Base-by-base conservation (phyloP, 768 basidiomycete genomes). In the Tricholoma saponaceum region DNA sequence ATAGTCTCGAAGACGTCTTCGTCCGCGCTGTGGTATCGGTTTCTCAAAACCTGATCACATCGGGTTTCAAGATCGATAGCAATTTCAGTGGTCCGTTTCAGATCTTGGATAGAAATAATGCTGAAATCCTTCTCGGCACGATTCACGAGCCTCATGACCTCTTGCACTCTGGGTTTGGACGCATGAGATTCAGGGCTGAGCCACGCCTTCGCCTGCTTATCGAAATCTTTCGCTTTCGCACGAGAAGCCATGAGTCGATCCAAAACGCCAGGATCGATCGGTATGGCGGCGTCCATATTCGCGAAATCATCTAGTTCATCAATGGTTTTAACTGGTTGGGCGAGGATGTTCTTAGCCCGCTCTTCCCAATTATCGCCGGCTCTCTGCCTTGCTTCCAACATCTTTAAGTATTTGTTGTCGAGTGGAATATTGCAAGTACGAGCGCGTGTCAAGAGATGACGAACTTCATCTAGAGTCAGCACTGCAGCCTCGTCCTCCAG, bases 281-380 rank as follows among this genome's bases (percentile, higher is more conserved):
- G 91, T 51, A 90, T 80, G 33, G 76, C 80, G 14, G 81, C 64
- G 54, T 89, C 85, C 66, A 83, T 78, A 55, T 84, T 77, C 20
- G 84, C 81, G 62, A 92, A 85, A 50, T 85, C 81, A 25, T 92
- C 85, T 25, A 96, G 77, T 58, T 92, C 89, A 33, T 84, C 83
- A 50, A 95, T 80, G 5, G 87, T 87, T 66, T 91, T 90, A 68
- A 83, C 74, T 5, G 86, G 83, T 64, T 89, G 83, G 20, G 81
- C 80, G 39, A 95, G 76, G 51, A 91, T 70, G 23, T 73, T 77
- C 54, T 82, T 81, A 1, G 89, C 91, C 46, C 80, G 79, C 57
- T 83, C 77, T 61, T 90, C 87, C 95, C 95, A 98, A 22, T 81
- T 81, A 51, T 82, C 76, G 1, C 94, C 95, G 28, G 83, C 82